Percentiles rank a stretch among this genome's conserved stretches.
These are phyloP conservation scores for Dionaea muscipula DNA, from an alignment of 179 eudicot genomes.

Conservation along the genomic window DNA sequence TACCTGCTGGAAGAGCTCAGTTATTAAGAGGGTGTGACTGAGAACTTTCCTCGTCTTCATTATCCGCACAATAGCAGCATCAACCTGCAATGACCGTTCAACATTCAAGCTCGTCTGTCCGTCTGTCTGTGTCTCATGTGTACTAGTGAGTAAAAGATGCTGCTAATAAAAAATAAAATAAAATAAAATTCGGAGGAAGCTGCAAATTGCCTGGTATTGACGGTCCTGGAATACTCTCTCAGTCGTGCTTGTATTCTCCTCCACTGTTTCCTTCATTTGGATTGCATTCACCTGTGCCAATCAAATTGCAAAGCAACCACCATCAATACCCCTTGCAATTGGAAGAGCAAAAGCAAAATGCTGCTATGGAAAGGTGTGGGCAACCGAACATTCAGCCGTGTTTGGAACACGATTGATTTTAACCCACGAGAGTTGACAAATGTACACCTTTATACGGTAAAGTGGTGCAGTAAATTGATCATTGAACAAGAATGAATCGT, in stretches of 20 bases:
- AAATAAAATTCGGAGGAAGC: no score
- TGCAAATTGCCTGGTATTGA: constrained; percentile 96
- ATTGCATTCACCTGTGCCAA: constrained; percentile 83
- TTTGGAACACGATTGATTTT: no score
- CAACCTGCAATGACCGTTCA: constrained; percentile 40
- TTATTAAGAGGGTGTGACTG: constrained; percentile 87
- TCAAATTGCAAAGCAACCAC: constrained; percentile 6
- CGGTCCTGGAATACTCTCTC: constrained; percentile 99
- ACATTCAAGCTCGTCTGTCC: background rate
- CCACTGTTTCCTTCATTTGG: constrained; percentile 97
- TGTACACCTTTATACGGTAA: constrained; percentile 76
- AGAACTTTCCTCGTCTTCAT: constrained; percentile 97
- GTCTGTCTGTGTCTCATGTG: no score
- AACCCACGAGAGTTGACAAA: no score
- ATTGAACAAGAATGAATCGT: constrained; percentile 65
- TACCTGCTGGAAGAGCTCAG: constrained; percentile 99
- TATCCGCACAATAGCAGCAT: constrained; percentile 97
- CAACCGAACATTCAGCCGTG: no score
- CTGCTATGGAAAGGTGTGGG: no score
- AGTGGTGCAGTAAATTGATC: constrained; percentile 78
- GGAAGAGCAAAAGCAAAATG: no score
- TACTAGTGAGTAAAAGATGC: no score
- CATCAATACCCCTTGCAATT: background rate
- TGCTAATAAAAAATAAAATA: no score
- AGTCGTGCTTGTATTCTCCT: constrained; percentile 89